Percentiles rank a stretch among this genome's conserved stretches.
Evolutionary conservation across 2,329 filamentous ascomycete species (phyloP).

Genomic region (Aspergillus quadrilineatus): DNA sequence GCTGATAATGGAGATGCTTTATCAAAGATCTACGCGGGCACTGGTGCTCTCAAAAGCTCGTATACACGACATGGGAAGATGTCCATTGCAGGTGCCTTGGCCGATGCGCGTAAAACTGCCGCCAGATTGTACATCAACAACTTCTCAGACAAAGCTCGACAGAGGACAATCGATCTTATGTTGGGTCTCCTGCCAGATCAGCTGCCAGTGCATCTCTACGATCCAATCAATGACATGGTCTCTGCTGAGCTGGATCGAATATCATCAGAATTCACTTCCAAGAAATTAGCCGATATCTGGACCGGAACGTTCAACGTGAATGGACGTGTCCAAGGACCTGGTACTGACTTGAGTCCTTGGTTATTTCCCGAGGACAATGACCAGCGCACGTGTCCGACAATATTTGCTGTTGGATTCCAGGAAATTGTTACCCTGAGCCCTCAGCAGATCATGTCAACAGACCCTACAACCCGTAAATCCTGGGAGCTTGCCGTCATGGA

Average conservation of each 20-base stretch:
- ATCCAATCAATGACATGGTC: conserved; percentile 92
- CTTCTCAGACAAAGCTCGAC: conserved; percentile 87
- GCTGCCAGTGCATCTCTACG: conserved; percentile 77
- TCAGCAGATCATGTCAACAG: conserved; percentile 98
- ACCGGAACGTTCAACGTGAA: conserved; percentile 95
- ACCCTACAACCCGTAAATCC: conserved; percentile 76
- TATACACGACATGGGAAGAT: conserved; percentile 95
- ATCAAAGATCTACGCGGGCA: conserved; percentile 94
- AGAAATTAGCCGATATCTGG: conserved; percentile 72
- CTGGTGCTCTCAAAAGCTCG: conserved; percentile 90
- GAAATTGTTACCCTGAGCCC: conserved; percentile 98
- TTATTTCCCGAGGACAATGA: conserved; percentile 63
- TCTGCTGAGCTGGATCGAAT: conserved; percentile 69
- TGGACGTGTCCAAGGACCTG: conserved; percentile 74
- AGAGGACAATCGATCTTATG: conserved; percentile 92
- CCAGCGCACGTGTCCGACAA: conserved; percentile 68
- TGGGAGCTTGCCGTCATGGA: conserved; percentile 83
- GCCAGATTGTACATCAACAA: conserved; percentile 97
- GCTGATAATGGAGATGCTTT: conserved; percentile 94
- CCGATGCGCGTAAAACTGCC: conserved; percentile 93
- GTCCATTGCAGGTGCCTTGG: conserved; percentile 87
- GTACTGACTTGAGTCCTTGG: conserved; percentile 81
- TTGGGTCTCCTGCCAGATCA: conserved; percentile 84
- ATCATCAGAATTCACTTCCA: conserved; percentile 70
- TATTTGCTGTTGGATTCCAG: conserved; percentile 90